Base-by-base conservation (phyloP, 2,329 filamentous ascomycete species). In the Phialocephala sp. region DNA sequence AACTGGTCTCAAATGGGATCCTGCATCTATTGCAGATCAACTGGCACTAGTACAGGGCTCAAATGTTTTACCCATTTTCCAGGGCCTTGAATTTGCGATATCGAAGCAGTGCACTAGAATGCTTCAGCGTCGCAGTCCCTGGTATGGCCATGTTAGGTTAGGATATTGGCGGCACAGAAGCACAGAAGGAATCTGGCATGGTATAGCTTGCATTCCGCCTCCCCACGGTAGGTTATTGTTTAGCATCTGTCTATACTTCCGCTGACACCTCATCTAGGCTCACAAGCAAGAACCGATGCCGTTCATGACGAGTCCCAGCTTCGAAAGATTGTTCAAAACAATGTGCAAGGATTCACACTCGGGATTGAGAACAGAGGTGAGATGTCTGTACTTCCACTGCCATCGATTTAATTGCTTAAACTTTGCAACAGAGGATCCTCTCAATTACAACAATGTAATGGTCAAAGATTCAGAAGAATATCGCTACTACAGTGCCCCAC, bases 1-100 rank as follows among this genome's bases (percentile, higher is more conserved):
- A 27, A 52, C 47, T 32, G 47, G 47, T 32, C 24, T 52, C 20
- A 52, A 52, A 15, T 52, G 47, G 47, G 47, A 52, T 18, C 47
- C 47, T 27, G 47, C 20, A 2, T 27, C 47, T 32, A 9, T 52
- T 9, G 47, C 47, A 12, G 47, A 52, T 22, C 47, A 52, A 32
- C 20, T 52, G n/a, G 20, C 47, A 15, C 22, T 52, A 4, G 47
- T 52, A 8, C 47, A 52, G n/a, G 47, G 47, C 22, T 52, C 47
- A 27, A 52, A 52, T 18, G 47, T 52, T 18, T 5, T 52, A 18
- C 8, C 11, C 32, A 52, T 52, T 18, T 32, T 52, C 22, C 47
- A 52, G 15, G 47, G 47, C 18, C 22, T 52, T 18, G 47, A 52
- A 52, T 52, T 52, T 32, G 47, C 47, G 4, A 11, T 52, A 22